A percentile compares a stretch with the other conserved stretches of the same genome.
These are phyloP conservation scores for Penicillium robsamsonii DNA, from an alignment of 495 filamentous ascomycete genomes.

Conservation along the genomic window DNA sequence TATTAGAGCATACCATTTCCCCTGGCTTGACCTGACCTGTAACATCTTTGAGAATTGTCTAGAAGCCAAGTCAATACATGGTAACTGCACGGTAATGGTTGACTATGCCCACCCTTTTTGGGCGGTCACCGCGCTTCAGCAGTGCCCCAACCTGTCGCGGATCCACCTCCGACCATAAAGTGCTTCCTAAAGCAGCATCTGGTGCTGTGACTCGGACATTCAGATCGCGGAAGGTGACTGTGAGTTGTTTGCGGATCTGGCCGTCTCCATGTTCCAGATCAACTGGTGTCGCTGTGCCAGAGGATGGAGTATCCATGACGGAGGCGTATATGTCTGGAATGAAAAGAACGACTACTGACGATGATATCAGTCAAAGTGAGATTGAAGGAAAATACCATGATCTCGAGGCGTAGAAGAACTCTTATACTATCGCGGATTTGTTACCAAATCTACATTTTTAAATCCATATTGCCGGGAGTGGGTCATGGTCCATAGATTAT, in stretches of 20 bases:
- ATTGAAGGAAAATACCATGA: neutral
- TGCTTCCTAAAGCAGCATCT: conserved; percentile 40
- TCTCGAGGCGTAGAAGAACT: neutral
- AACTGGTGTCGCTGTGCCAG: conserved; percentile 29
- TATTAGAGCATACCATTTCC: conserved; percentile 34
- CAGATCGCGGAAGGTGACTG: conserved; percentile 39
- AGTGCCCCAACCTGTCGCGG: conserved; percentile 30
- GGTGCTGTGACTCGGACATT: conserved; percentile 40
- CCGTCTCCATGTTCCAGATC: conserved; percentile 30
- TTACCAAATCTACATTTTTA: conserved; percentile 3
- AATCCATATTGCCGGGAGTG: conserved; percentile 24
- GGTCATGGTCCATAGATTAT: neutral
- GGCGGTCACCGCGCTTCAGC: conserved; percentile 17
- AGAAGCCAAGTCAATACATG: neutral
- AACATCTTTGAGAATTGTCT: conserved; percentile 41
- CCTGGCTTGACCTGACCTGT: conserved; percentile 40
- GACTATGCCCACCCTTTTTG: conserved; percentile 30
- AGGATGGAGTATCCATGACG: conserved; percentile 37
- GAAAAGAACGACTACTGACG: neutral
- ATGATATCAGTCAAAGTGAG: neutral
- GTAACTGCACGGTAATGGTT: neutral
- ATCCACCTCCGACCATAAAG: conserved; percentile 35
- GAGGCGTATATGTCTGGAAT: neutral
- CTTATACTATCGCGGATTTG: conserved; percentile 7
- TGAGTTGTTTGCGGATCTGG: conserved; percentile 33